Percentiles rank a stretch among this genome's conserved stretches.
phyloP scores from a whole-genome alignment of 768 basidiomycete species.

The Calocybe gangraenosa region DNA sequence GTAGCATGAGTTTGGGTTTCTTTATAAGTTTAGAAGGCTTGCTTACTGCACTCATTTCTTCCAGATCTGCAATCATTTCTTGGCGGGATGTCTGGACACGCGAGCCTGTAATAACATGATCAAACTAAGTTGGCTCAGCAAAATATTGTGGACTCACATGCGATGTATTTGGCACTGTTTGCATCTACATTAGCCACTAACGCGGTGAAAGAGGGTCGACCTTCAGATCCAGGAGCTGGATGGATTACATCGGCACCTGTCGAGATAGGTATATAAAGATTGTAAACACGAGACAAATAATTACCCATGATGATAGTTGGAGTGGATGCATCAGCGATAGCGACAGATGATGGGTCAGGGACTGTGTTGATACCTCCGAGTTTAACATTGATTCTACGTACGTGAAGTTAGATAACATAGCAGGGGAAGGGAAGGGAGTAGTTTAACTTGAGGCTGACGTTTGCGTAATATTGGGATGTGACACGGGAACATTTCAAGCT shows the following conservation, averaged over 20 bases:
- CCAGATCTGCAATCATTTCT: slow-evolving; percentile 75
- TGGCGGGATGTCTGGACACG: slow-evolving; percentile 64
- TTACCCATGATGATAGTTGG: slow-evolving; percentile 80
- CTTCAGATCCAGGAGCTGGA: slow-evolving; percentile 75
- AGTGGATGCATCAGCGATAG: slow-evolving; percentile 63
- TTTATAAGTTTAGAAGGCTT: not conserved
- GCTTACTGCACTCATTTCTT: slow-evolving; percentile 57
- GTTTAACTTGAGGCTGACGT: slow-evolving; percentile 71
- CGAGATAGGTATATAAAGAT: not conserved
- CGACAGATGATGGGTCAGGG: slow-evolving; percentile 64
- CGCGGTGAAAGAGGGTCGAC: slow-evolving; percentile 76
- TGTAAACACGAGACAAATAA: slow-evolving; percentile 4
- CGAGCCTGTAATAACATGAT: slow-evolving; percentile 35
- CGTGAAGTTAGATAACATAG: slow-evolving; percentile 1
- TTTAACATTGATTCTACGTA: slow-evolving; percentile 72
- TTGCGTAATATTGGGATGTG: slow-evolving; percentile 76
- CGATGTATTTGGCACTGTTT: slow-evolving; percentile 67
- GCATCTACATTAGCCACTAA: slow-evolving; percentile 80
- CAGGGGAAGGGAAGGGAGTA: not conserved
- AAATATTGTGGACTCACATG: slow-evolving; percentile 21
- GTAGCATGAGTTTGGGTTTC: not conserved
- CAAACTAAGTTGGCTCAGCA: not conserved
- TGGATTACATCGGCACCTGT: slow-evolving; percentile 81
- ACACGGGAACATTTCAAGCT: slow-evolving; percentile 60
- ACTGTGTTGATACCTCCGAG: slow-evolving; percentile 80